Evolutionary conservation across 768 basidiomycete genomes (phyloP).

Genomic region (Kwoniella dendrophila): DNA sequence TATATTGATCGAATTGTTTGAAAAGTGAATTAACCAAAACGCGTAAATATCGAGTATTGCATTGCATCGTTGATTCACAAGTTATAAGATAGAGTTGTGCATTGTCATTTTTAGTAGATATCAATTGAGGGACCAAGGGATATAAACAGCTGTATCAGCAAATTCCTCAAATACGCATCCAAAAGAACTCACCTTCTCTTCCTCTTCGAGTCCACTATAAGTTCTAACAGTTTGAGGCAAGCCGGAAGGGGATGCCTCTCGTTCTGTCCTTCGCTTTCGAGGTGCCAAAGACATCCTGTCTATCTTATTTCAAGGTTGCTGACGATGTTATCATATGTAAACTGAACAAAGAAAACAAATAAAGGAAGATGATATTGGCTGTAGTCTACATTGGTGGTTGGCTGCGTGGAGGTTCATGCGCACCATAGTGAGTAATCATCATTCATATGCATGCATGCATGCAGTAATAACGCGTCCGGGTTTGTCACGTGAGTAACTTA

Average conservation of each 20-base stretch:
- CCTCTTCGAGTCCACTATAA: slow-evolving; percentile 11
- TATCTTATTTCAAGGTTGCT: too few species aligned
- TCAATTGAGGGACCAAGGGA: not conserved
- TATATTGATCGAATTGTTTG: not conserved
- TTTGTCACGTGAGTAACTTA: slow-evolving; percentile 6
- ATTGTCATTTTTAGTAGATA: too few species aligned
- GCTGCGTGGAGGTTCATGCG: slow-evolving; percentile 16
- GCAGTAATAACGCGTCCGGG: slow-evolving; percentile 1
- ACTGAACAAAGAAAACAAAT: too few species aligned
- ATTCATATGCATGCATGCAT: too few species aligned
- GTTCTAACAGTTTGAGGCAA: slow-evolving; percentile 15
- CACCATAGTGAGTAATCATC: not conserved
- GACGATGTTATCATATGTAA: too few species aligned
- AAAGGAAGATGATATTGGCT: not conserved
- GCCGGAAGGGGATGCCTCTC: not conserved
- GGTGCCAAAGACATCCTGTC: slow-evolving; percentile 26
- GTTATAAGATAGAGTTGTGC: too few species aligned
- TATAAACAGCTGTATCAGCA: not conserved
- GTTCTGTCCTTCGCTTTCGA: slow-evolving; percentile 18
- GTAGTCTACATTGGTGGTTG: not conserved
- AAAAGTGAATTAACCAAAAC: too few species aligned
- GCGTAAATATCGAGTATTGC: too few species aligned
- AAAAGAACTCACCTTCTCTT: slow-evolving; percentile 28
- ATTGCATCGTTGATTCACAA: too few species aligned
- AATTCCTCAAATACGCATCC: not conserved